Conservation (phyloP, 352 stramenopile species). For the Aphanomyces cochlioides region DNA sequence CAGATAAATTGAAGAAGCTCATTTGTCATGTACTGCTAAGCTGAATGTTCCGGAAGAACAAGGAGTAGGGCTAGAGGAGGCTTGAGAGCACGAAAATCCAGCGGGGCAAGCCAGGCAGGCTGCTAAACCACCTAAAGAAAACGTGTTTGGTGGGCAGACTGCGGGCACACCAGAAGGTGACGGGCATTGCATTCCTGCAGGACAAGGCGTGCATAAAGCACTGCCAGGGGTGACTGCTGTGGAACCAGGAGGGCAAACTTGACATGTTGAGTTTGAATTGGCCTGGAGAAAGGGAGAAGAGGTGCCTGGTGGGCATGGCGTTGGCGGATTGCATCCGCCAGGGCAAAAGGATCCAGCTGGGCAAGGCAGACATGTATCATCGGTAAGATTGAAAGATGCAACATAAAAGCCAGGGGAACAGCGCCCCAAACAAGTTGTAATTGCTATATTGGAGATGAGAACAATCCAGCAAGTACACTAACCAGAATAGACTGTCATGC, state of each 20-base stretch:
- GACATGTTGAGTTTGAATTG: slow-evolving; percentile 33
- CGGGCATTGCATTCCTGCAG: slow-evolving; percentile 38
- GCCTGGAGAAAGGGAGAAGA: slow-evolving; percentile 41
- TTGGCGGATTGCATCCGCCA: slow-evolving; percentile 42
- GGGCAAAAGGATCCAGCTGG: slow-evolving; percentile 36
- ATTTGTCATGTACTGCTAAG: neutral
- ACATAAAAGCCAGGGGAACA: neutral
- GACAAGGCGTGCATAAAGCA: slow-evolving; percentile 45
- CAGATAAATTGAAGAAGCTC: neutral
- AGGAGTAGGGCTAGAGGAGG: slow-evolving; percentile 31
- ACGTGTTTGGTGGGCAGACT: slow-evolving; percentile 31
- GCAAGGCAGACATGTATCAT: slow-evolving; percentile 4
- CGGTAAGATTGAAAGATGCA: slow-evolving; percentile 1
- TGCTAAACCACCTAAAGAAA: slow-evolving; percentile 11
- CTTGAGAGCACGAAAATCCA: slow-evolving; percentile 46
- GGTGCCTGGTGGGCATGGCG: slow-evolving; percentile 44
- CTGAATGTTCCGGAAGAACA: slow-evolving; percentile 45
- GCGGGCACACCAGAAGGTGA: slow-evolving; percentile 38
- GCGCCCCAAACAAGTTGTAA: slow-evolving; percentile 2
- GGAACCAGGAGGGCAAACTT: slow-evolving; percentile 42
- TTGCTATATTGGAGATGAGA: neutral
- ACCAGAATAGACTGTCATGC: slow-evolving; percentile 18
- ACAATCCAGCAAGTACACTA: neutral
- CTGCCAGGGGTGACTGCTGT: slow-evolving; percentile 42
- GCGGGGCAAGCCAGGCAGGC: slow-evolving; percentile 49